Conservation (phyloP, 169 alveolate genomes). For the Eimeria brunetti region DNA sequence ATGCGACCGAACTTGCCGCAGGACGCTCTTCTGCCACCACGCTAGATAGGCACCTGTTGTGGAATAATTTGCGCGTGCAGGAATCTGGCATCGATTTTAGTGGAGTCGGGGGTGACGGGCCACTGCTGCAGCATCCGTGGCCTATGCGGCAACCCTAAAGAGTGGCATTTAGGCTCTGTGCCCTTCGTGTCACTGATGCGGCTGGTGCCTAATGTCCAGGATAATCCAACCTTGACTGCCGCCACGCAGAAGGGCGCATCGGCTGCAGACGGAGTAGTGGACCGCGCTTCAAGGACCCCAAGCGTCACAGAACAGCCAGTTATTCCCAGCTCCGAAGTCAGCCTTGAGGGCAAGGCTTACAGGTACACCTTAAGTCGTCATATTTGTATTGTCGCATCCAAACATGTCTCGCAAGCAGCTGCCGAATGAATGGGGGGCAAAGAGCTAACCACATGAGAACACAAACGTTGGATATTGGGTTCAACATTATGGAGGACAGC, state of each 20-base stretch:
- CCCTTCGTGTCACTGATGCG: slow-evolving; percentile 94
- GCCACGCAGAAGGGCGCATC: slow-evolving; percentile 78
- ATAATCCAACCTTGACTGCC: slow-evolving; percentile 76
- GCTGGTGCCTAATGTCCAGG: slow-evolving; percentile 87
- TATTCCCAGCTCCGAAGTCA: slow-evolving; percentile 95
- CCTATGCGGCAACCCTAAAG: slow-evolving; percentile 91
- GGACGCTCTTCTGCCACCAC: not conserved
- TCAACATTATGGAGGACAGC: not conserved
- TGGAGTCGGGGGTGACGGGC: slow-evolving; percentile 97
- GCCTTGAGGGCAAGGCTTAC: slow-evolving; percentile 92
- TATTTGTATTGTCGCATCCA: not conserved
- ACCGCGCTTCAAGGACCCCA: slow-evolving; percentile 61
- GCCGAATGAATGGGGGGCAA: not conserved
- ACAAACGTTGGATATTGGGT: not conserved
- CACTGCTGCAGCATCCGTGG: slow-evolving; percentile 95
- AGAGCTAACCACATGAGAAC: not conserved
- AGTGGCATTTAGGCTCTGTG: slow-evolving; percentile 97
- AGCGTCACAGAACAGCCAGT: slow-evolving; percentile 89
- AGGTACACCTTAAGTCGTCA: slow-evolving; percentile 64
- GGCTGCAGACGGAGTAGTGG: slow-evolving; percentile 80
- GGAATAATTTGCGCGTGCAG: slow-evolving; percentile 36
- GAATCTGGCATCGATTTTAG: slow-evolving; percentile 94
- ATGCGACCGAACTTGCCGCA: not conserved
- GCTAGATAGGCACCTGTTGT: not conserved
- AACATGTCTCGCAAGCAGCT: not conserved